Evolutionary conservation across 345 rosid genomes (phyloP).

Genomic region (Eucalyptus paniculata): DNA sequence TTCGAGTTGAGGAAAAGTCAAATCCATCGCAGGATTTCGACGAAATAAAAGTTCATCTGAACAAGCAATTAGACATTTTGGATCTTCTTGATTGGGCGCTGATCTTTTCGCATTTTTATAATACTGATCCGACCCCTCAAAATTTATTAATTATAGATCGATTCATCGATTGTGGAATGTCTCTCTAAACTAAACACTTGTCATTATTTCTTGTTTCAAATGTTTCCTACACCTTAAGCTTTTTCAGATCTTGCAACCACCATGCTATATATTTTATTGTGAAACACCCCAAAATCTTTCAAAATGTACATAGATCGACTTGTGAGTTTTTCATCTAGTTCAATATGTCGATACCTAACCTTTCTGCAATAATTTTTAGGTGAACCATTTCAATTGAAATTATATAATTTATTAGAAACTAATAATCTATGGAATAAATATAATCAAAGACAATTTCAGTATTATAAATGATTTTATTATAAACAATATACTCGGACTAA

Average conservation of each 20-base stretch:
- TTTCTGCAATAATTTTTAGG: neutral
- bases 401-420: neutral
- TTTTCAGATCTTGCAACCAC: fast-evolving
- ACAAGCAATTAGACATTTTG: neutral
- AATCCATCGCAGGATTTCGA: neutral
- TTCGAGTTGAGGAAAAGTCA: neutral
- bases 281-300: neutral
- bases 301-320: neutral
- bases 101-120: neutral
- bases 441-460: neutral
- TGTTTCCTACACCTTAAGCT: neutral
- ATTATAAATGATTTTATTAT: neutral
- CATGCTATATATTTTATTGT: fast-evolving
- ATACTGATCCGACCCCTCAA: fast-evolving
- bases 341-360: fast-evolving
- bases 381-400: neutral
- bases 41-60: neutral
- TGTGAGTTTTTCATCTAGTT: neutral
- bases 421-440: neutral
- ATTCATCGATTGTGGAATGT: fast-evolving
- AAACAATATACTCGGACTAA: neutral
- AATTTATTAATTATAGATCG: fast-evolving
- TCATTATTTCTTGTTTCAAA: neutral
- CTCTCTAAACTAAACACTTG: neutral
- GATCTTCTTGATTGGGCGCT: fast-evolving